Base-by-base conservation (phyloP, 305 asterid species). In the Fraxinus dipetala region DNA sequence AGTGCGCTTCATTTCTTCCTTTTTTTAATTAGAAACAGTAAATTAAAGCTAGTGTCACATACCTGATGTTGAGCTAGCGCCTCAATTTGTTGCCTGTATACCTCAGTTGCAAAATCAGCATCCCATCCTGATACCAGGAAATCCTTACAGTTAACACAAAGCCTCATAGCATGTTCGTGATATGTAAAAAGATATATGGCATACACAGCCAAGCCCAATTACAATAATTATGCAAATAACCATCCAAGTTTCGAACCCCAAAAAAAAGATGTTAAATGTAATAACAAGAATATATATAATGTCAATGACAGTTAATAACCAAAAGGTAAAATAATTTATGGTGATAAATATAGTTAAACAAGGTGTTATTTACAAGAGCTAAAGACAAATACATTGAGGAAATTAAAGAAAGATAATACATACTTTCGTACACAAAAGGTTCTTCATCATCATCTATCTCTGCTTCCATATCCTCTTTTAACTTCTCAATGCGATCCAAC, bases 391-490 rank as follows among this genome's bases (percentile, higher is more conserved):
- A 34, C 35, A 56, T 2, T 18, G 40, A 85, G 22, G 65, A 78
- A 78, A 35, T 4, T 16, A 67, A 30, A 76, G 75, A 5, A 78
- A 82, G 84, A 36, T 83, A 73, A 81, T 20, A 86, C 99, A 85
- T 92, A 96, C 99, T 91, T 89, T 96, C 98, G 76, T 92, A 96
- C 56, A 90, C 94, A 82, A 96, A 87, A 76, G 99, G 99, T 83
- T 95, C 99, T 87, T 96, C 99, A 83, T 96, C 99, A 75, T 96
- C 99, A 85, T 95, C 98, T 83, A 93, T 89, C 82, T 96, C 98
- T 75, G 98, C 99, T 88, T 96, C 99, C 99, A 95, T 92, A 83
- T 95, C 98, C 87, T 96, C 98, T 91, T 96, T 96, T 85, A 96
- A 92, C 91, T 92, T 91, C 90, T 96, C 99, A 51, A 96, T 91